These are phyloP conservation scores for Aspergillus bertholletiae DNA, from an alignment of 495 filamentous ascomycete species.

Conservation along the genomic window DNA sequence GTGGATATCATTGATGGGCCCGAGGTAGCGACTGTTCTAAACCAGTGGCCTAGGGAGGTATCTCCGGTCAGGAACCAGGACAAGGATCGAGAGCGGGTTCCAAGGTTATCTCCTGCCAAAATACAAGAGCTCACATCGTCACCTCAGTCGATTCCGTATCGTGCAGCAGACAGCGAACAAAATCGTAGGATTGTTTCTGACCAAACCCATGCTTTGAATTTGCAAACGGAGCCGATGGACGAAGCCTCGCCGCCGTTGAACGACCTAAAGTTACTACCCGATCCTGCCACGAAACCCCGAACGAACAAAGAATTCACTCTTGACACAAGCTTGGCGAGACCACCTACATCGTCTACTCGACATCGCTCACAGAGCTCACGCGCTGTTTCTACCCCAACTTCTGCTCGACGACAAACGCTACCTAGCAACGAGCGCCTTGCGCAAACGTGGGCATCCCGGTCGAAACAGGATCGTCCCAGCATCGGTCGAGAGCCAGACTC, in stretches of 20 bases:
- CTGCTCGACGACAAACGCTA: slow-evolving; percentile 6
- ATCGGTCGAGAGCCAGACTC: slow-evolving; percentile 39
- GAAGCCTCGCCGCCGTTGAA: slow-evolving; percentile 11
- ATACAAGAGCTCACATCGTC: slow-evolving; percentile 55
- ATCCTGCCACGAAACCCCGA: slow-evolving; percentile 20
- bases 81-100: slow-evolving; percentile 38
- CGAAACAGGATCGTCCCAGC: slow-evolving; percentile 29
- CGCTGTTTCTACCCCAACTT: slow-evolving; percentile 36
- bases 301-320: slow-evolving; percentile 21
- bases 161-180: slow-evolving; percentile 21
- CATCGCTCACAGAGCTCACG: slow-evolving; percentile 32
- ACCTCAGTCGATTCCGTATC: slow-evolving; percentile 49
- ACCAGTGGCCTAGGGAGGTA: slow-evolving; percentile 10
- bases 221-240: slow-evolving; percentile 14
- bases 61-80: slow-evolving; percentile 16
- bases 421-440: slow-evolving; percentile 32
- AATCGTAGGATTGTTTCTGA: slow-evolving; percentile 28
- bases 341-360: slow-evolving; percentile 17
- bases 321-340: slow-evolving; percentile 22
- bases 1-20: slow-evolving; percentile 20
- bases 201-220: slow-evolving; percentile 5
- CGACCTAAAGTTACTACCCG: slow-evolving; percentile 12
- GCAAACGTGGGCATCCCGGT: slow-evolving; percentile 37
- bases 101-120: slow-evolving; percentile 50
- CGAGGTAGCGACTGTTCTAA: slow-evolving; percentile 9